Base-by-base conservation (phyloP, 2,329 filamentous ascomycete genomes). In the Diplodia scrobiculata region DNA sequence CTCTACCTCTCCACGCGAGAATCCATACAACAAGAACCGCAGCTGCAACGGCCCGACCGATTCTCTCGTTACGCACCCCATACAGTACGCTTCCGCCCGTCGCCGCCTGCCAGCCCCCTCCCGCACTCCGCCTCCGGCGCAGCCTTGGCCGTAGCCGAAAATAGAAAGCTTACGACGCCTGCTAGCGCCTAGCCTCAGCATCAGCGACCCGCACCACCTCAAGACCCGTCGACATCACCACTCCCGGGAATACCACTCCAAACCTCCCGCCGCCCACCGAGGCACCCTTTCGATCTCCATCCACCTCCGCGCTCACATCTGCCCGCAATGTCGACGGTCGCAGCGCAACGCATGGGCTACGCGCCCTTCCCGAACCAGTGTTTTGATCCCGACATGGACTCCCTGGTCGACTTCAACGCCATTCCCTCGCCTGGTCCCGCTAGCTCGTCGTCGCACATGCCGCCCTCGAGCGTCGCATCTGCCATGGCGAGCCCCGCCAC, bases 401-500 rank as follows among this genome's bases (percentile, higher is more conserved):
- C 71, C 13, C 79, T 77, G 72, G 77, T 80, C 73, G 78, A 80
- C 73, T 91, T 89, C 77, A 87, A 89, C 73, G 82, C 82, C 69
- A 76, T 85, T 63, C 80, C 81, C 69, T 88, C 86, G 71, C 83
- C 86, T 67, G 88, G 87, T 13, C 86, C 88, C 3, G 76, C 83
- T 5, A 75, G 79, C 17, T 77, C 79, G n/a, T 77, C 77, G 63
- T 73, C 73, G 66, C 73, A 89, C 86, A 79, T 66, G 62, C 47
- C 86, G 71, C 72, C 78, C 38, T 77, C 81, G 52, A 83, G 81
- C 70, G 81, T 85, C 7, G 75, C 84, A 7, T 79, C 84, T 5
- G 79, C 82, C 68, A 83, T 84, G 63, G 79, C 84, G 51, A 80
- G 83, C 66, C 83, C 86, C 5, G 84, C 86, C n/a, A 79, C 77